phyloP scores from a whole-genome alignment of 371 early-diverging fungal species.

The Circinella umbellata region DNA sequence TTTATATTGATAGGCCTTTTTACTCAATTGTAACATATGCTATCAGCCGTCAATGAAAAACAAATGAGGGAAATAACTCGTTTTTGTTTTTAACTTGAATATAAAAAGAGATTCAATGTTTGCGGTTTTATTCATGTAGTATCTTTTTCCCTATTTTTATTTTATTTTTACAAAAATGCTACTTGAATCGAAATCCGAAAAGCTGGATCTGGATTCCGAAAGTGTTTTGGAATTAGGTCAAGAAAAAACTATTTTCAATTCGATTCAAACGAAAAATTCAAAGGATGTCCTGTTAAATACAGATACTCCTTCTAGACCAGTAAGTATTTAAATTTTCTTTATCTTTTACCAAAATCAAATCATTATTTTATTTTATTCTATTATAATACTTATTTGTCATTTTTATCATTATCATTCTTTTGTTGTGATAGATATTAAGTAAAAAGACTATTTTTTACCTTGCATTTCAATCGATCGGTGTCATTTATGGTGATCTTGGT shows the following conservation, averaged over 20 bases:
- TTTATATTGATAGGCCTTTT: slow-evolving; percentile 18
- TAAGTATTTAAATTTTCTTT: background rate
- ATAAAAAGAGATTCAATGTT: background rate
- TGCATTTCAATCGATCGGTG: slow-evolving; percentile 35
- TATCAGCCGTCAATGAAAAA: background rate
- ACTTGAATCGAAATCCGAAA: slow-evolving; percentile 8
- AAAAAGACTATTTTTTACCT: slow-evolving; percentile 20
- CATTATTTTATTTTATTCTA: too few species aligned
- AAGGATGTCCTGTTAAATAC: slow-evolving; percentile 24
- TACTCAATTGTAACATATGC: background rate
- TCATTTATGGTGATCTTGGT: slow-evolving; percentile 61
- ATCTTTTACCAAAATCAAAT: too few species aligned
- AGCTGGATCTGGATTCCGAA: slow-evolving; percentile 18
- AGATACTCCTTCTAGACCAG: slow-evolving; percentile 25
- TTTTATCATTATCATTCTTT: background rate
- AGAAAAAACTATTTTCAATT: slow-evolving; percentile 20
- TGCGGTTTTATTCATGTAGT: background rate
- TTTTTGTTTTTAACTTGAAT: background rate
- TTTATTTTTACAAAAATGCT: slow-evolving; percentile 1
- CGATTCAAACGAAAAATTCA: slow-evolving; percentile 20
- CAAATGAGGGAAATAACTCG: background rate
- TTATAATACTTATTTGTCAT: too few species aligned
- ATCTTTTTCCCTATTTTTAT: slow-evolving; percentile 1
- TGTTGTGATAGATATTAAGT: slow-evolving; percentile 18
- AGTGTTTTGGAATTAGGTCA: slow-evolving; percentile 5